Evolutionary conservation across 768 basidiomycete species (phyloP).

Genomic region (Amanita inopinata): DNA sequence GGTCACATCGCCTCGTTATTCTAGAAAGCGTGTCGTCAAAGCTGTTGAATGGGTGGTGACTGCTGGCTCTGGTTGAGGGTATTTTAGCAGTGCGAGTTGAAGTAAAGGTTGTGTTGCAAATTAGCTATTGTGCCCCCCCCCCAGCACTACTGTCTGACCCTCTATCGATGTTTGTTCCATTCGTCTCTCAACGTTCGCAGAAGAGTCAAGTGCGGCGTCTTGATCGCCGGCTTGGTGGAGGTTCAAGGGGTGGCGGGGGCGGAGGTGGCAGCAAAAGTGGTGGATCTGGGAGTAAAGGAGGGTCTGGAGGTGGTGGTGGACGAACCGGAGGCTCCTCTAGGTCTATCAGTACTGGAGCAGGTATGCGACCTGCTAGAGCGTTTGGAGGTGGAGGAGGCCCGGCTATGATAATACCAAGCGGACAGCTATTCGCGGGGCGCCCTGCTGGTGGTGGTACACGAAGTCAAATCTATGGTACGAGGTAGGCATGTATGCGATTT

Average conservation of each 20-base stretch:
- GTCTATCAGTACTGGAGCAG: conserved; percentile 12
- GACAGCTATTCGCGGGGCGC: conserved; percentile 38
- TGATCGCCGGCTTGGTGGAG: too few species aligned
- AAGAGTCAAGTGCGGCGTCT: too few species aligned
- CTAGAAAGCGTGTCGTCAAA: too few species aligned
- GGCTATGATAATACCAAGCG: conserved; percentile 28
- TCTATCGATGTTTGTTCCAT: too few species aligned
- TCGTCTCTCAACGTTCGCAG: too few species aligned
- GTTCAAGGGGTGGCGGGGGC: conserved; percentile 9
- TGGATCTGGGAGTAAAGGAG: conserved; percentile 3
- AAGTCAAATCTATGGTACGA: too few species aligned
- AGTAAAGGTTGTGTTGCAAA: neutral
- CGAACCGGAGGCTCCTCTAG: conserved; percentile 9
- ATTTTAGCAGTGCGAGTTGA: too few species aligned
- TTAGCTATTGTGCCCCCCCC: conserved; percentile 1
- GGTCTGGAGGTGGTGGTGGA: conserved; percentile 13
- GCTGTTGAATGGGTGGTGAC: too few species aligned
- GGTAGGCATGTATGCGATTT: too few species aligned
- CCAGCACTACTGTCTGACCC: too few species aligned
- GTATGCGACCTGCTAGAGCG: conserved; percentile 16
- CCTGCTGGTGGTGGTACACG: conserved; percentile 44
- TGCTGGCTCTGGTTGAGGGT: too few species aligned
- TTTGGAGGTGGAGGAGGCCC: conserved; percentile 24
- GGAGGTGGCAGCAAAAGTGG: conserved; percentile 9
- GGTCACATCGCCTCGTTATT: too few species aligned